Evolutionary conservation across 2,329 filamentous ascomycete genomes (phyloP).

Genomic region (Calonectria crousiana): DNA sequence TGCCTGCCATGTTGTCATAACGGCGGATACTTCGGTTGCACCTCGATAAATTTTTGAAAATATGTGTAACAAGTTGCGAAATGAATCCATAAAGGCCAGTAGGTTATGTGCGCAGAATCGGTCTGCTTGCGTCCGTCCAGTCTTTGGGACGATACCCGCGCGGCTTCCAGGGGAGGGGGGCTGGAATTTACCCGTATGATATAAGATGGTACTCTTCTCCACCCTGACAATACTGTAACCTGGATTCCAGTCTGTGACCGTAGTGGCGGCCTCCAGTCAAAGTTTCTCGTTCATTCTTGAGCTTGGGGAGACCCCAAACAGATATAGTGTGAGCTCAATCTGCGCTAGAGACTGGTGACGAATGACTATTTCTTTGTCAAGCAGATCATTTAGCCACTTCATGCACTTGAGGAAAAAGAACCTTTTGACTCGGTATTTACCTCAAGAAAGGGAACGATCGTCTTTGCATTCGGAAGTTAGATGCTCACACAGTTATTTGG

Average conservation of each 20-base stretch:
- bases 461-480: neutral
- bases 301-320: neutral
- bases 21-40: neutral
- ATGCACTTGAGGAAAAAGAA: neutral
- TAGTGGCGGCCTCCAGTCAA: neutral
- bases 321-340: neutral
- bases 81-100: neutral
- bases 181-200: neutral
- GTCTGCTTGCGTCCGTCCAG: neutral
- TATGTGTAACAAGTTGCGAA: too few relatives aligned
- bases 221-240: neutral
- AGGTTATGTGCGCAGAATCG: too few relatives aligned
- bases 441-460: neutral
- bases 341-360: neutral
- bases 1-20: constrained; percentile 39
- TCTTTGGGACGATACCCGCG: neutral
- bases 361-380: neutral
- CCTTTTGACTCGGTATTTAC: neutral
- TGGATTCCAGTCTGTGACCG: neutral
- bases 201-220: neutral
- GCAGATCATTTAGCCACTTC: neutral
- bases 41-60: neutral
- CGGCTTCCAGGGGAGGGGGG: neutral
- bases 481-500: neutral
- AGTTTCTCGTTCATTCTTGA: neutral